phyloP scores from a whole-genome alignment of 257 asterid genomes.

The Ballota nigra region DNA sequence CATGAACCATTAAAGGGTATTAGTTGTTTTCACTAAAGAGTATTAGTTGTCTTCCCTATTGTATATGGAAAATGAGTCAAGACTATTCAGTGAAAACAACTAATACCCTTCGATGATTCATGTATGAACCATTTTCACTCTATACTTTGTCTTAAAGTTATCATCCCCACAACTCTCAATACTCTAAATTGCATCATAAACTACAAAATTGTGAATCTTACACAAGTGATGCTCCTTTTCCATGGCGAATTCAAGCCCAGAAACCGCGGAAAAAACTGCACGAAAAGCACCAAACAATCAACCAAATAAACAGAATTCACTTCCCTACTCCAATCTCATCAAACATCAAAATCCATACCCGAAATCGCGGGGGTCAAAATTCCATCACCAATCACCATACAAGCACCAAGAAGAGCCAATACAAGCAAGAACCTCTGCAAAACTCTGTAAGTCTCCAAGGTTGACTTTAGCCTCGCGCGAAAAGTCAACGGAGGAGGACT shows the following conservation, averaged over 20 bases:
- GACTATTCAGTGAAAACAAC: too few relatives aligned
- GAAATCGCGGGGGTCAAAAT: conserved; percentile 77
- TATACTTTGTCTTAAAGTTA: too few relatives aligned
- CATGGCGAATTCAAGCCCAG: conserved; percentile 80
- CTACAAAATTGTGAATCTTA: conserved; percentile 32
- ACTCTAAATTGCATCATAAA: neutral
- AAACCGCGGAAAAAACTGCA: conserved; percentile 89
- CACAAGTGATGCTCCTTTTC: conserved; percentile 73
- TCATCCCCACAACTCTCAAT: neutral
- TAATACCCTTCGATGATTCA: too few relatives aligned
- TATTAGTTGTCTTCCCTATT: too few relatives aligned
- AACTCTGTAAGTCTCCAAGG: conserved; percentile 60
- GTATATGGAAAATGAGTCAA: too few relatives aligned
- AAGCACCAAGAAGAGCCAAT: conserved; percentile 79
- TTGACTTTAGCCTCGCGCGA: conserved; percentile 56
- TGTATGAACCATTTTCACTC: too few relatives aligned
- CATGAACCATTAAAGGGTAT: too few relatives aligned
- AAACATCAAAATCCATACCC: conserved; percentile 33
- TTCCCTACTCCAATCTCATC: neutral
- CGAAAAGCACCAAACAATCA: conserved; percentile 10
- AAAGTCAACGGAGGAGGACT: conserved; percentile 49
- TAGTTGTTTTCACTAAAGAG: too few relatives aligned
- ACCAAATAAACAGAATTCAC: neutral
- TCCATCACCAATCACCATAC: conserved; percentile 97
- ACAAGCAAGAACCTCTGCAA: conserved; percentile 64